Evolutionary conservation across 352 stramenopile genomes (phyloP), one percentile per base, ranked within the genome.

Genomic region (Phytophthora sojae): DNA sequence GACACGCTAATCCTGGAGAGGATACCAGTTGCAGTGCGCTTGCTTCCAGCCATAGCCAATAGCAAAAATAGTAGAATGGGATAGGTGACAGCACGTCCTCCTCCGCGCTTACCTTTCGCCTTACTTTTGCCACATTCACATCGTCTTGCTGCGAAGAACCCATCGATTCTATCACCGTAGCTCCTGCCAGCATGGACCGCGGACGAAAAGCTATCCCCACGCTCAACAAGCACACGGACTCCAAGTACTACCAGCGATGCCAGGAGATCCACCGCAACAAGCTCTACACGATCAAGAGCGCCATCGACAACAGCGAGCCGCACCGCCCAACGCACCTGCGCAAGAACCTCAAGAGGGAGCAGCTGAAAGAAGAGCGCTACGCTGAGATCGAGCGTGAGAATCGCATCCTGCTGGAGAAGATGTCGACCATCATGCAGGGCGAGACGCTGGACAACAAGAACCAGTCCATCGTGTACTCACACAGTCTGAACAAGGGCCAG

Each of bases 261-360:
- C 86, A 94, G 29, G 86, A 93, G 57, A 97, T 95, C 58, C 88
- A 94, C 45, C 84, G 85, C 57, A 74, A 80, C 60, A 96, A 94
- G 71, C 79, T 95, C n/a, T 81, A 81, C 61, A 83, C 62, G 17
- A 96, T 95, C 77, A 99, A 99, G 85, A 97, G 92, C 61, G 92
- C 91, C 52, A 98, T 99, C 71, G 96, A 99, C 81, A 99, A 98
- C 72, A 93, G 79, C 62, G 88, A 95, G 67, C 89, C 89, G 45
- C 96, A 98, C 55, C 86, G 90, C 4, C 97, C 96, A 45, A 88
- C 85, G n/a, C 96, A 99, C 53, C 62, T 98, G 29, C 78, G 80
- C 70, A 98, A 98, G 81, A 99, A 99, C 69, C 85, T 98, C 35
- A 99, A 99, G 80, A 98, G 97, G 63, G 97, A 99, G 77, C 93